Percentiles rank a stretch among this genome's conserved stretches.
Evolutionary conservation across 257 asterid species (phyloP).

Genomic region (Fraxinus quadrangulata): DNA sequence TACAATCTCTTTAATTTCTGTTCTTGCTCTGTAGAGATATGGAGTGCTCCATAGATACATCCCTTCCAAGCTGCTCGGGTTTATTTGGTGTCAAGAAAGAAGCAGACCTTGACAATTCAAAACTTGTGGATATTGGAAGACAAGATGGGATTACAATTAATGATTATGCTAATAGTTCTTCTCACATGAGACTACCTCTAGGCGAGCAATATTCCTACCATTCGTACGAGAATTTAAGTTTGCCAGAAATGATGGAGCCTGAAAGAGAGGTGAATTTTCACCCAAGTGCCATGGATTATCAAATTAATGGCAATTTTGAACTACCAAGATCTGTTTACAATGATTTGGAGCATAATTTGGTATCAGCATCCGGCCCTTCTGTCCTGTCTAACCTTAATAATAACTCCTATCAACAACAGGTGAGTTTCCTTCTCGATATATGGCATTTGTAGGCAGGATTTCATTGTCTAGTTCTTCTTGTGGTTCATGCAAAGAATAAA

Average conservation of each 20-base stretch:
- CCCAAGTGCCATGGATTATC: constrained; percentile 45
- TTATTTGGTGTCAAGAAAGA: constrained; percentile 47
- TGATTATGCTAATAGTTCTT: constrained; percentile 48
- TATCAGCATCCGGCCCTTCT: constrained; percentile 44
- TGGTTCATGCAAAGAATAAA: neutral
- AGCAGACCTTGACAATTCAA: constrained; percentile 45
- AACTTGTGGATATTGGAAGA: constrained; percentile 40
- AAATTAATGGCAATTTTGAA: constrained; percentile 53
- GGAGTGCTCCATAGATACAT: constrained; percentile 47
- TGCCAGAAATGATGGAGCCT: constrained; percentile 53
- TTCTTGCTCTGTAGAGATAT: constrained; percentile 44
- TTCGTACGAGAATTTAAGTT: constrained; percentile 44
- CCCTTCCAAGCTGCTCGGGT: constrained; percentile 50
- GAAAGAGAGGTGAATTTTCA: constrained; percentile 49
- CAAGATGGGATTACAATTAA: constrained; percentile 57
- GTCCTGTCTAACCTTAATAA: constrained; percentile 49
- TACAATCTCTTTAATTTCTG: constrained; percentile 15
- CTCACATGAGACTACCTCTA: constrained; percentile 53
- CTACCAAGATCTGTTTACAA: constrained; percentile 54
- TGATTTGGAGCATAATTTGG: constrained; percentile 42
- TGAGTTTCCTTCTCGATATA: constrained; percentile 16
- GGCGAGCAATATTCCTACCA: constrained; percentile 47
- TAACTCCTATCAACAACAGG: constrained; percentile 62
- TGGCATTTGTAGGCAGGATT: neutral
- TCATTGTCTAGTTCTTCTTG: neutral